Base-by-base conservation (phyloP, 164 flowering plant genomes). In the Houttuynia cordata region DNA sequence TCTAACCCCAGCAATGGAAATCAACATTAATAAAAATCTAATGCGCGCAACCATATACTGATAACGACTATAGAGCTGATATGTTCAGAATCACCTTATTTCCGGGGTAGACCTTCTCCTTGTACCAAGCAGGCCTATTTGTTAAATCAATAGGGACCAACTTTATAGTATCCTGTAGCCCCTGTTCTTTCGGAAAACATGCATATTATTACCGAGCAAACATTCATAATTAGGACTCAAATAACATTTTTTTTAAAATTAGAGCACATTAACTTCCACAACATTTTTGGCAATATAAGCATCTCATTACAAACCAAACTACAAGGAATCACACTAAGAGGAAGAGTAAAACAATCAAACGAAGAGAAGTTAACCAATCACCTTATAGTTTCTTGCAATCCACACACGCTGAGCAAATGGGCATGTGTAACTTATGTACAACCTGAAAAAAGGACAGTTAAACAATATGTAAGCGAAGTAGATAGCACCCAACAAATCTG, bases 401-500 rank as follows among this genome's bases (percentile, higher is more conserved):
- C 96, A 89, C 24, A 64, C 79, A 30, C 96, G 89, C 70, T 89
- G 96, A 0, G 93, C 96, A 75, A 73, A 89, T 0, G 94, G 91
- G 74, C 96, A 89, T 9, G 57, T 64, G 54, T 82, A 85, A 66
- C 85, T 75, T 60, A 76, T 78, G 59, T 85, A 89, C 74, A 89
- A 71, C 87, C 93, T 89, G 60, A 67, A 73, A 64, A 60, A 58
- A 25, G 51, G 15, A 51, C 55, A 20, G 30, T 53, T 42, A 10
- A 60, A 20, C 22, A 67, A 15, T 51, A 37, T 49, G 24, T 22
- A 56, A 13, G 39, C 37, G 6, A 2, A 30, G 37, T 30, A 30
- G 4, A 30, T 30, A 30, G 37, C 37, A 30, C 6, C 37, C 37
- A 30, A 30, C 37, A 30, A n/a, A 30, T 30, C 37, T 6, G 6